Conservation (phyloP, 768 basidiomycete species). For the Collybiopsis luxurians region DNA sequence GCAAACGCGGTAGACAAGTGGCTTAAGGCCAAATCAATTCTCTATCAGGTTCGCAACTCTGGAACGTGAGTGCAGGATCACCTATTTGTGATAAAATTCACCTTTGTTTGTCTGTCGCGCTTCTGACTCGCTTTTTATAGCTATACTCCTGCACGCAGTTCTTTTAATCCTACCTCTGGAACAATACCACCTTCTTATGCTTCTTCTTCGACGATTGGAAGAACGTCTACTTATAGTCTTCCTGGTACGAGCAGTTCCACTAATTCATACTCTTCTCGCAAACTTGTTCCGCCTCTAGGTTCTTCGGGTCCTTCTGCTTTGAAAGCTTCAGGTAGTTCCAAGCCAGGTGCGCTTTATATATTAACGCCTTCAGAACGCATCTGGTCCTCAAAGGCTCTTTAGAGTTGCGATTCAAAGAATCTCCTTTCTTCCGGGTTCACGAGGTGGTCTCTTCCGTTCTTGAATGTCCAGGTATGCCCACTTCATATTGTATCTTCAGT, state of each 20-base stretch:
- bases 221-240: conserved; percentile 27
- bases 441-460: conserved; percentile 60
- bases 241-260: conserved; percentile 43
- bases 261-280: conserved; percentile 65
- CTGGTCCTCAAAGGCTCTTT: conserved; percentile 13
- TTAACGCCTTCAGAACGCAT: conserved; percentile 8
- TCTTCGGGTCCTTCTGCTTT: conserved; percentile 32
- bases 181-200: conserved; percentile 8
- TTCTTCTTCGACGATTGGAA: background rate
- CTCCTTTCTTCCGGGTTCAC: conserved; percentile 73
- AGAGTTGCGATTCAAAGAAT: conserved; percentile 77
- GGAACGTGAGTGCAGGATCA: conserved; percentile 56
- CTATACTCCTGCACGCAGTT: conserved; percentile 8
- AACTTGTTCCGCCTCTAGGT: conserved; percentile 22
- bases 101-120: background rate
- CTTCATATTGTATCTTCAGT: conserved; percentile 1
- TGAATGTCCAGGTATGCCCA: conserved; percentile 72
- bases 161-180: conserved; percentile 20
- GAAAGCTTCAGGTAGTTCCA: conserved; percentile 26
- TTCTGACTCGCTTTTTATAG: conserved; percentile 4
- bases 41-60: conserved; percentile 61
- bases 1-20: conserved; percentile 61
- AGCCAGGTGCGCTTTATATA: conserved; percentile 24
- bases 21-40: conserved; percentile 63
- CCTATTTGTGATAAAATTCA: conserved; percentile 2